Percentiles rank a stretch among this genome's conserved stretches.
phyloP scores from a whole-genome alignment of 208 protist species.

The Trypanosomatidae sp. region DNA sequence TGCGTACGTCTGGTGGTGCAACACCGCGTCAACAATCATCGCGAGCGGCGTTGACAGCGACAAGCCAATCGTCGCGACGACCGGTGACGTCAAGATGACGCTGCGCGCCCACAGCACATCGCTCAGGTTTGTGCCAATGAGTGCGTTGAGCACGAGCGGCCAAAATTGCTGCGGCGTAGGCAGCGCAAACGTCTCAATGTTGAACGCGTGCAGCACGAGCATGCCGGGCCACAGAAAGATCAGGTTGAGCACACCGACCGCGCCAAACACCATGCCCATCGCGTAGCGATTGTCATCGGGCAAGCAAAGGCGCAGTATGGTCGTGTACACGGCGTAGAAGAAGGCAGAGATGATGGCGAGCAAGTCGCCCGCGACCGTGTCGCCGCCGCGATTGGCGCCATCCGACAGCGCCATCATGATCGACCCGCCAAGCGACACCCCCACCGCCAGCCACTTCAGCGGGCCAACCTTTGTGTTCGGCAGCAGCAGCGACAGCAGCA shows the following conservation, averaged over 20 bases:
- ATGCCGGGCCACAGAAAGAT: slow-evolving; percentile 66
- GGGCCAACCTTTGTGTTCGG: slow-evolving; percentile 36
- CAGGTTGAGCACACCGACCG: slow-evolving; percentile 69
- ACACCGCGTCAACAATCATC: slow-evolving; percentile 71
- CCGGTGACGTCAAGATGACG: slow-evolving; percentile 81
- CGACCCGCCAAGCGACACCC: slow-evolving; percentile 43
- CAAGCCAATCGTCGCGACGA: slow-evolving; percentile 82
- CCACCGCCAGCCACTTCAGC: slow-evolving; percentile 38
- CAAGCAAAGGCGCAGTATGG: slow-evolving; percentile 56
- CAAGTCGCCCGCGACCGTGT: slow-evolving; percentile 47
- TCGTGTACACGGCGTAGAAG: slow-evolving; percentile 86
- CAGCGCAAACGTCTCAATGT: slow-evolving; percentile 50
- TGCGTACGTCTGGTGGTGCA: slow-evolving; percentile 23
- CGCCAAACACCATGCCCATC: slow-evolving; percentile 85
- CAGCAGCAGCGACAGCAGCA: slow-evolving; percentile 64
- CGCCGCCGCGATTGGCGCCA: slow-evolving; percentile 4
- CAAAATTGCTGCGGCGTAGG: slow-evolving; percentile 44
- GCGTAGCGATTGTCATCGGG: slow-evolving; percentile 72
- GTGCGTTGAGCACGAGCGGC: slow-evolving; percentile 64
- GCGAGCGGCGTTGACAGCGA: slow-evolving; percentile 83
- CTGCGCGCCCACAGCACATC: slow-evolving; percentile 86
- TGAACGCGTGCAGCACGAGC: slow-evolving; percentile 26
- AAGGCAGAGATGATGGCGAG: slow-evolving; percentile 67
- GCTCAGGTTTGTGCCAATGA: slow-evolving; percentile 84
- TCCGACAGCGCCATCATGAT: slow-evolving; percentile 61